Evolutionary conservation across 2,329 filamentous ascomycete genomes (phyloP).

Genomic region (Acephala macrosclerotiorum): DNA sequence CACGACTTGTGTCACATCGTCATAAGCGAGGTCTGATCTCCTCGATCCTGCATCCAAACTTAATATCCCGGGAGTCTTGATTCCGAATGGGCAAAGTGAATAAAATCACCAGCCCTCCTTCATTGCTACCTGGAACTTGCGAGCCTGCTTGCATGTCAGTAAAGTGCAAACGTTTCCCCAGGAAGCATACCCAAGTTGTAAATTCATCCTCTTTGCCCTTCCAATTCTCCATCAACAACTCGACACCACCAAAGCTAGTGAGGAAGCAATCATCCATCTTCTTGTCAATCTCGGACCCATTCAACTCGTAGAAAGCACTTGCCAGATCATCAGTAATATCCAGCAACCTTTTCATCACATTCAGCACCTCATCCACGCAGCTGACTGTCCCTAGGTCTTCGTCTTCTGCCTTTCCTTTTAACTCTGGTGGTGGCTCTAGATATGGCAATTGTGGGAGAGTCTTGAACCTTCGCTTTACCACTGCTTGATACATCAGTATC

Average conservation of each 20-base stretch:
- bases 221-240: constrained; percentile 67
- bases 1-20: neutral
- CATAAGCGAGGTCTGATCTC: constrained; percentile 3
- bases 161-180: neutral
- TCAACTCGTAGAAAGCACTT: constrained; percentile 74
- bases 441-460: constrained; percentile 56
- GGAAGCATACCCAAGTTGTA: constrained; percentile 66
- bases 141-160: constrained; percentile 32
- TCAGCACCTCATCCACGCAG: constrained; percentile 63
- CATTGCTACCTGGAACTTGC: constrained; percentile 41
- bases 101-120: constrained; percentile 23
- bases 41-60: neutral
- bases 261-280: constrained; percentile 66
- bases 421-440: constrained; percentile 45
- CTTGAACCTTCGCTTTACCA: constrained; percentile 74
- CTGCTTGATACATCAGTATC: constrained; percentile 71
- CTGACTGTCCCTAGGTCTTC: constrained; percentile 34
- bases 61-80: neutral
- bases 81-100: neutral
- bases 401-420: constrained; percentile 22
- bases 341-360: constrained; percentile 65
- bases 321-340: constrained; percentile 75
- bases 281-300: constrained; percentile 63
- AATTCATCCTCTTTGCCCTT: constrained; percentile 76
- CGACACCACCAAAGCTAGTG: constrained; percentile 63